These are phyloP conservation scores for Sugiyamaella marilandica DNA, from an alignment of 805 yeast genomes.

Conservation along the genomic window DNA sequence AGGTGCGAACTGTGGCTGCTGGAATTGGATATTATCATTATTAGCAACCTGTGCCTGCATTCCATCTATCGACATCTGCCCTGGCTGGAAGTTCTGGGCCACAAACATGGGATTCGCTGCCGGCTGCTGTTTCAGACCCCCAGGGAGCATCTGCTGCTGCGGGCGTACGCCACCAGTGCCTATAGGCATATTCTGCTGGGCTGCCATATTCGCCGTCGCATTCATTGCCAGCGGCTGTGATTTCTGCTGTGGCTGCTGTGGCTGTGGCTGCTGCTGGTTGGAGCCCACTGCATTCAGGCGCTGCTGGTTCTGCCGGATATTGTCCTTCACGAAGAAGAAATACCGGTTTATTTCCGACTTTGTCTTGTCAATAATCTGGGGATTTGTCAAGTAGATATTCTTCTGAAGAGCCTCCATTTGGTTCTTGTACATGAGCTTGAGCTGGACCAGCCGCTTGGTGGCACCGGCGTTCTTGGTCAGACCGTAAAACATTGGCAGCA, in stretches of 20 bases:
- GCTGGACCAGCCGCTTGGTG: conserved; percentile 69
- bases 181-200: conserved; percentile 22
- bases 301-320: conserved; percentile 27
- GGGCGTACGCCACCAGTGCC: conserved; percentile 8
- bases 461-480: conserved; percentile 72
- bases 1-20: background rate
- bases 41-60: background rate
- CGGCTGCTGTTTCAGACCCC: background rate
- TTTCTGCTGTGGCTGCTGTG: conserved; percentile 17
- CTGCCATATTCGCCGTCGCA: conserved; percentile 18
- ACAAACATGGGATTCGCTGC: background rate
- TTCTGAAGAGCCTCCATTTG: conserved; percentile 65
- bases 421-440: conserved; percentile 72
- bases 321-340: conserved; percentile 65
- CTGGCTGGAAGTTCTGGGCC: background rate
- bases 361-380: conserved; percentile 64
- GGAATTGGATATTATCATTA: background rate
- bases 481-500: conserved; percentile 72
- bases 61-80: background rate
- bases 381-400: conserved; percentile 65
- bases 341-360: conserved; percentile 69
- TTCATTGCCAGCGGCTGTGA: conserved; percentile 3
- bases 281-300: conserved; percentile 7
- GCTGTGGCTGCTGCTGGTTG: conserved; percentile 20
- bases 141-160: conserved; percentile 4